Percentiles rank a stretch among this genome's conserved stretches.
These are phyloP conservation scores for Phytopythium mirpurense DNA, from an alignment of 352 stramenopile species.

Conservation along the genomic window DNA sequence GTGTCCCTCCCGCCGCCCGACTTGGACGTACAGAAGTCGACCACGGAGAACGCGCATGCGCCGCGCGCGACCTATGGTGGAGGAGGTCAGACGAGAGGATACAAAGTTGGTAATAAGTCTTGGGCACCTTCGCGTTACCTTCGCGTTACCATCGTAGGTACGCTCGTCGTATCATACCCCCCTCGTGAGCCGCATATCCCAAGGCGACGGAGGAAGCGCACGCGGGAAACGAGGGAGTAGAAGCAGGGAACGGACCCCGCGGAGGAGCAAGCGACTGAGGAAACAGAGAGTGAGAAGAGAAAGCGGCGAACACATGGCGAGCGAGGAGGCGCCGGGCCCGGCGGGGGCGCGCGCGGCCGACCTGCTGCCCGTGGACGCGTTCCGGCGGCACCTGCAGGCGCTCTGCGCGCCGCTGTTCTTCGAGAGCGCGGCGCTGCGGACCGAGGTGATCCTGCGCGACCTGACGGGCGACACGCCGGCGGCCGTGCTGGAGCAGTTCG, in stretches of 20 bases:
- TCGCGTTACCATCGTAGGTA: neutral
- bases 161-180: too few relatives aligned
- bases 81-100: too few relatives aligned
- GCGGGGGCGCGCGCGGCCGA: slow-evolving; percentile 21
- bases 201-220: neutral
- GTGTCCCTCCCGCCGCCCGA: too few relatives aligned
- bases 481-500: slow-evolving; percentile 67
- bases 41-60: too few relatives aligned
- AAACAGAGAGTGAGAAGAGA: slow-evolving; percentile 12
- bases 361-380: slow-evolving; percentile 33
- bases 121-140: neutral
- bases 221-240: neutral
- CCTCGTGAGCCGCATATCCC: neutral
- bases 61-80: too few relatives aligned
- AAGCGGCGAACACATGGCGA: slow-evolving; percentile 17
- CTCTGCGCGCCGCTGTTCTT: slow-evolving; percentile 68
- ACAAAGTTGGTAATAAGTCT: too few relatives aligned
- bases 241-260: neutral
- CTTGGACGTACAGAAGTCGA: too few relatives aligned
- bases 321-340: slow-evolving; percentile 14
- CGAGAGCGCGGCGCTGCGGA: slow-evolving; percentile 31
- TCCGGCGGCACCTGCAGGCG: slow-evolving; percentile 57
- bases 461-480: slow-evolving; percentile 26
- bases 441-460: slow-evolving; percentile 37
- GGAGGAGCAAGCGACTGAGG: neutral